Percentiles rank a stretch among this genome's conserved stretches.
phyloP scores from a whole-genome alignment of 176 grass and related monocot species.

The Dactylis glomerata region DNA sequence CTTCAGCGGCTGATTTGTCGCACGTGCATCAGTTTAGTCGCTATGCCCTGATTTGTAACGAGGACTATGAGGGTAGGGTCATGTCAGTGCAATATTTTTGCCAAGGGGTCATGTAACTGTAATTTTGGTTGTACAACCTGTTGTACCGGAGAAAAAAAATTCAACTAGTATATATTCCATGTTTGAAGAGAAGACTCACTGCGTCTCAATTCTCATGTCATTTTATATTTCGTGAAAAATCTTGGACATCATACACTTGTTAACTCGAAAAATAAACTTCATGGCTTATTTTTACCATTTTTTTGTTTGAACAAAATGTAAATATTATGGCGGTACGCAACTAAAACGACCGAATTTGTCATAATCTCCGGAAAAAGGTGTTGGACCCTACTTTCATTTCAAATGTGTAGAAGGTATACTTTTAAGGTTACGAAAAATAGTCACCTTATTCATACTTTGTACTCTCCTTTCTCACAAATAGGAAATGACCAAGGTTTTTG shows the following conservation, averaged over 20 bases:
- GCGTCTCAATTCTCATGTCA: background rate
- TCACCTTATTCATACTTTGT: too few species aligned
- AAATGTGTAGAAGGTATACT: background rate
- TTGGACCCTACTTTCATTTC: background rate
- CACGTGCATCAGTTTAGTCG: background rate
- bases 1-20: slow-evolving; percentile 33
- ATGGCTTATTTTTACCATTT: background rate
- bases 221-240: background rate
- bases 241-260: background rate
- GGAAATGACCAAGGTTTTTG: background rate
- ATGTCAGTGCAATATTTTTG: background rate
- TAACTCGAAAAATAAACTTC: background rate
- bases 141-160: background rate
- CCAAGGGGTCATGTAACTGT: background rate
- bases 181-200: background rate
- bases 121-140: slow-evolving; percentile 3
- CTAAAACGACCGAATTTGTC: background rate
- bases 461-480: background rate
- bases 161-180: background rate
- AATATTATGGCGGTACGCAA: background rate
- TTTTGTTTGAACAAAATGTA: background rate
- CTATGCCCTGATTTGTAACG: background rate
- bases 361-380: background rate
- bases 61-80: background rate
- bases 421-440: background rate